Evolutionary conservation across 495 filamentous ascomycete species (phyloP).

Genomic region (Trichoderma reesei): DNA sequence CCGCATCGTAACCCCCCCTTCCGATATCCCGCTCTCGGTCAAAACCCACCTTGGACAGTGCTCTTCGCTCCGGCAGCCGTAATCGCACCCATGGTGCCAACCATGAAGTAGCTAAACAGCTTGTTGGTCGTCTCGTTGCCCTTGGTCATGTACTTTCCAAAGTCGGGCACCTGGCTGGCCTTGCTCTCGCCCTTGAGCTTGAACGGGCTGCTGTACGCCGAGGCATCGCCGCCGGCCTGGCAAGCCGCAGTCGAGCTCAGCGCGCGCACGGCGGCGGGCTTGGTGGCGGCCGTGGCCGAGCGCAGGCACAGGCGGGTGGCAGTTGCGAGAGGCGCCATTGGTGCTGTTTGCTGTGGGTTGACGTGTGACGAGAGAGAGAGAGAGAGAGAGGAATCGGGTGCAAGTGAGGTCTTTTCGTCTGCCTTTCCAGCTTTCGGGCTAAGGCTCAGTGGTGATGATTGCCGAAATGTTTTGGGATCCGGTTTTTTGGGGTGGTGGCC

Average conservation of each 20-base stretch:
- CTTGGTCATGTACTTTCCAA: conserved; percentile 74
- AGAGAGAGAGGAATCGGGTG: not conserved
- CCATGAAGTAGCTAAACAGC: conserved; percentile 96
- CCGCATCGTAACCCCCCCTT: not conserved
- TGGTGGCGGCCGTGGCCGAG: conserved; percentile 26
- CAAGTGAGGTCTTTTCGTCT: conserved; percentile 7
- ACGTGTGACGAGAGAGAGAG: conserved; percentile 13
- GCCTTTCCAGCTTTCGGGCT: not conserved
- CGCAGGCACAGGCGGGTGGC: conserved; percentile 26
- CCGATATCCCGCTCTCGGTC: too few species aligned
- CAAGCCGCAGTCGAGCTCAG: conserved; percentile 32
- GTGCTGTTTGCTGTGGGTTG: too few species aligned
- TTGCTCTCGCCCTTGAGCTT: conserved; percentile 49
- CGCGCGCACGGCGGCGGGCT: conserved; percentile 34
- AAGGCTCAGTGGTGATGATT: conserved; percentile 12
- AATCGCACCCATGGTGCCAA: conserved; percentile 84
- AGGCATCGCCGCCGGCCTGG: conserved; percentile 19
- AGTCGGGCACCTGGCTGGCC: conserved; percentile 69
- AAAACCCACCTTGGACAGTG: conserved; percentile 80
- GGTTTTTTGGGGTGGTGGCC: conserved; percentile 15
- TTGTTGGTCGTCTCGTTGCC: conserved; percentile 56
- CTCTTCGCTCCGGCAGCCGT: conserved; percentile 89
- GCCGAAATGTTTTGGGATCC: conserved; percentile 26
- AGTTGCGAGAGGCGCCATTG: conserved; percentile 39
- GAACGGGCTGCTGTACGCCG: conserved; percentile 46